Percentiles rank a stretch among this genome's conserved stretches.
Conservation (phyloP, 306 rosid species). For the Malus fusca region DNA sequence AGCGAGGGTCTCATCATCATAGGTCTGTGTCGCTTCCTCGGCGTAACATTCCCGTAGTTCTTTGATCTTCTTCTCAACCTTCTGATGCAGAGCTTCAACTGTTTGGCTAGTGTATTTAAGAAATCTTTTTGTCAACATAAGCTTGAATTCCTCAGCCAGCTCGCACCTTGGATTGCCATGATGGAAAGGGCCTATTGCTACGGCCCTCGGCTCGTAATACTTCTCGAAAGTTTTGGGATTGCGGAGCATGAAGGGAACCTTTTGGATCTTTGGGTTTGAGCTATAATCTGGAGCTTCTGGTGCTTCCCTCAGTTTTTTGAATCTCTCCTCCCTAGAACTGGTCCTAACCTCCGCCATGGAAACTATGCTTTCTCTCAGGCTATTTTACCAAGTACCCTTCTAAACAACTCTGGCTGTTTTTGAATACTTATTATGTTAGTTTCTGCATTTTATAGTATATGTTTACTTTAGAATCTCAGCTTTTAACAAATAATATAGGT, state of each 20-base stretch:
- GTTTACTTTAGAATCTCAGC: background rate
- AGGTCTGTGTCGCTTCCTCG: background rate
- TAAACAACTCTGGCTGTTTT: background rate
- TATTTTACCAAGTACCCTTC: background rate
- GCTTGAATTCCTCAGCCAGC: slow-evolving; percentile 3
- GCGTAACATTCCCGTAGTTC: background rate
- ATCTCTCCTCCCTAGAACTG: background rate
- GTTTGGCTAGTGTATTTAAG: fast-evolving
- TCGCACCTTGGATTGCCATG: background rate
- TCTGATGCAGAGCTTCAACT: background rate
- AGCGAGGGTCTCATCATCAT: background rate
- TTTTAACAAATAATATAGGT: background rate
- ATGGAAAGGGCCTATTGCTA: slow-evolving; percentile 21
- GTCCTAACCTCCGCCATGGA: background rate
- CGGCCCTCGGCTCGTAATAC: slow-evolving; percentile 10
- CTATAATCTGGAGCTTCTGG: background rate
- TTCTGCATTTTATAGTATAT: background rate
- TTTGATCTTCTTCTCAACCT: background rate
- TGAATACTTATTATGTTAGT: background rate
- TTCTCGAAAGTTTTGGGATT: background rate
- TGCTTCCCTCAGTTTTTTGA: background rate
- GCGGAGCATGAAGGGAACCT: background rate
- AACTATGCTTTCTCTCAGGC: background rate
- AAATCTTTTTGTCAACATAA: background rate
- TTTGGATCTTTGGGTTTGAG: slow-evolving; percentile 15